Evolutionary conservation across 2,329 filamentous ascomycete species (phyloP).

Genomic region (Juglanconis oblonga): DNA sequence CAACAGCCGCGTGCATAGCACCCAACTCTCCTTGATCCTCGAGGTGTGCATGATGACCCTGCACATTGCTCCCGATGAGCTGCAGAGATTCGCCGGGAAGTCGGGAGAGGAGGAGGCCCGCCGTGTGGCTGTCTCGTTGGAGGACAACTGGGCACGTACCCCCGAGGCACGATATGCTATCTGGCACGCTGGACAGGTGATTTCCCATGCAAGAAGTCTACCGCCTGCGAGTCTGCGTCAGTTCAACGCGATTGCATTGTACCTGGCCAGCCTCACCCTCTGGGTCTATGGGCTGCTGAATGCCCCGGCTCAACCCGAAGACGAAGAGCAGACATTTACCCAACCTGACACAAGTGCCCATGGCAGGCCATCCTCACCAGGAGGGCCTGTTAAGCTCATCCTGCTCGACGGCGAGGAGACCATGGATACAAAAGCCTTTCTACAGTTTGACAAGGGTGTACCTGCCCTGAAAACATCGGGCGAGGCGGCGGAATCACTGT

Average conservation of each 20-base stretch:
- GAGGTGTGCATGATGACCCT: constrained; percentile 28
- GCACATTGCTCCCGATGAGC: constrained; percentile 27
- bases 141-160: constrained; percentile 23
- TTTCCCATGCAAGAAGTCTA: constrained; percentile 22
- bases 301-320: constrained; percentile 7
- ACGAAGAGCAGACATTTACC: background rate
- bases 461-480: constrained; percentile 18
- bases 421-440: constrained; percentile 23
- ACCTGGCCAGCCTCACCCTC: constrained; percentile 26
- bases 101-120: constrained; percentile 28
- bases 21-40: constrained; percentile 22
- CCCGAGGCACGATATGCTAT: constrained; percentile 26
- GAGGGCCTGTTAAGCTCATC: constrained; percentile 15
- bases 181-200: constrained; percentile 28
- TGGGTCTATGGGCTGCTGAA: constrained; percentile 26
- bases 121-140: constrained; percentile 20
- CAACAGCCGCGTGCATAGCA: constrained; percentile 12
- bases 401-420: constrained; percentile 26
- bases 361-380: background rate
- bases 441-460: constrained; percentile 24
- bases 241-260: constrained; percentile 28
- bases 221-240: constrained; percentile 25
- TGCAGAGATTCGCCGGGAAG: constrained; percentile 27
- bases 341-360: background rate
- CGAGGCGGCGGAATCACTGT: constrained; percentile 20